phyloP scores from a whole-genome alignment of 2,329 filamentous ascomycete genomes.

The Hymenoscyphus scutula region DNA sequence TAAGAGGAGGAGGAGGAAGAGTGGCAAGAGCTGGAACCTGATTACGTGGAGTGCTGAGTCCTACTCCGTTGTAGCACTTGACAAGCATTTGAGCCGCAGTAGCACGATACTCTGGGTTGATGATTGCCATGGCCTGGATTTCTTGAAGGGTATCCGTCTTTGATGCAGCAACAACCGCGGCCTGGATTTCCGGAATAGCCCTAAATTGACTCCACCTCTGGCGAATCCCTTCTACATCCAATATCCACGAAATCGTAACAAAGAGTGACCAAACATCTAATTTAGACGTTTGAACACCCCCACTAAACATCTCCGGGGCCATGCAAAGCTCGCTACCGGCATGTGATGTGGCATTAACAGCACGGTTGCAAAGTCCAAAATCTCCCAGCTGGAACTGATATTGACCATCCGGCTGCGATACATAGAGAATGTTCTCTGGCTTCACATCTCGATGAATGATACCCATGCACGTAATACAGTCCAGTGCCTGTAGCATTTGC shows the following conservation, averaged over 20 bases:
- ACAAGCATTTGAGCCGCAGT: too few relatives aligned
- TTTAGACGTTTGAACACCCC: background rate
- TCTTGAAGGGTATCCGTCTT: too few relatives aligned
- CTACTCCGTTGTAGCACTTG: too few relatives aligned
- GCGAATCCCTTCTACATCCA: too few relatives aligned
- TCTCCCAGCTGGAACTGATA: background rate
- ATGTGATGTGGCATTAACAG: background rate
- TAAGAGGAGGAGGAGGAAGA: too few relatives aligned
- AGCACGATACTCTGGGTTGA: too few relatives aligned
- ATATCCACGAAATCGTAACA: background rate
- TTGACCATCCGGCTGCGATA: background rate
- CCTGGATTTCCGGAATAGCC: too few relatives aligned
- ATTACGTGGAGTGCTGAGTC: too few relatives aligned
- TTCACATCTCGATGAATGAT: slow-evolving; percentile 4
- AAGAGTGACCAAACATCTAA: background rate
- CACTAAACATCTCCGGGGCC: background rate
- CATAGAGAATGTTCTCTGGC: background rate
- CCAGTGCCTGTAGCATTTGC: background rate
- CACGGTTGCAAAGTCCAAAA: background rate
- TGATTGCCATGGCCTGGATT: too few relatives aligned
- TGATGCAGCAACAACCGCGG: too few relatives aligned
- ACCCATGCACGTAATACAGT: background rate
- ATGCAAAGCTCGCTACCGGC: background rate
- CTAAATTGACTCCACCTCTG: too few relatives aligned
- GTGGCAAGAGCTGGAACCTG: too few relatives aligned